These are phyloP conservation scores for Phytophthora brassicae DNA, from an alignment of 352 stramenopile genomes.

Conservation along the genomic window DNA sequence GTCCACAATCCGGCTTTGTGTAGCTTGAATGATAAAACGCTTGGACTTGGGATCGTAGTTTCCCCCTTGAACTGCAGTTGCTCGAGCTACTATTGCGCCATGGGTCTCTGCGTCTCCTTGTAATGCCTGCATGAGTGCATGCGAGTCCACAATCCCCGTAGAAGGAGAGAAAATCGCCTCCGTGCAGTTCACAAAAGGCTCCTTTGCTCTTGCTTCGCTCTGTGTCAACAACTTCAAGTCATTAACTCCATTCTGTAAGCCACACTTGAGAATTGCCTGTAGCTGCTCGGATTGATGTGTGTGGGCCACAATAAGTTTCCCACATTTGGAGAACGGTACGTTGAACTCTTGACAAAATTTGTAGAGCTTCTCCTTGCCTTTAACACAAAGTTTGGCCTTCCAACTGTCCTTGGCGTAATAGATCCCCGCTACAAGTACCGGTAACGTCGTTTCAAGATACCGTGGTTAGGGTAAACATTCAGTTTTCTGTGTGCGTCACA, in stretches of 20 bases:
- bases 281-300: constrained; percentile 49
- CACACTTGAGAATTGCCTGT: constrained; percentile 36
- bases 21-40: constrained; percentile 38
- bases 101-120: constrained; percentile 90
- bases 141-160: constrained; percentile 95
- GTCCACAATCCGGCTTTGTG: constrained; percentile 92
- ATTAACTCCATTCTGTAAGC: constrained; percentile 53
- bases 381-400: constrained; percentile 92
- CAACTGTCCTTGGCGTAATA: constrained; percentile 92
- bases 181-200: constrained; percentile 60
- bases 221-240: constrained; percentile 56
- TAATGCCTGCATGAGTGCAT: constrained; percentile 90
- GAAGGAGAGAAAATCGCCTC: constrained; percentile 92
- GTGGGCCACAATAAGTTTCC: constrained; percentile 95
- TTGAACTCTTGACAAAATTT: constrained; percentile 86
- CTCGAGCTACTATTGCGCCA: constrained; percentile 80
- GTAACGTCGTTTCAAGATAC: constrained; percentile 12
- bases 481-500: constrained; percentile 18
- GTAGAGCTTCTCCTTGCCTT: constrained; percentile 89
- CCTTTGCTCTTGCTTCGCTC: constrained; percentile 41
- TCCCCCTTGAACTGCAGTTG: constrained; percentile 58
- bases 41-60: constrained; percentile 32
- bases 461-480: constrained; percentile 1
- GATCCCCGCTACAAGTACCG: constrained; percentile 66
- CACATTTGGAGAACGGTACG: constrained; percentile 86